Conservation (phyloP, 495 filamentous ascomycete species). For the Cercophora newfieldiana region DNA sequence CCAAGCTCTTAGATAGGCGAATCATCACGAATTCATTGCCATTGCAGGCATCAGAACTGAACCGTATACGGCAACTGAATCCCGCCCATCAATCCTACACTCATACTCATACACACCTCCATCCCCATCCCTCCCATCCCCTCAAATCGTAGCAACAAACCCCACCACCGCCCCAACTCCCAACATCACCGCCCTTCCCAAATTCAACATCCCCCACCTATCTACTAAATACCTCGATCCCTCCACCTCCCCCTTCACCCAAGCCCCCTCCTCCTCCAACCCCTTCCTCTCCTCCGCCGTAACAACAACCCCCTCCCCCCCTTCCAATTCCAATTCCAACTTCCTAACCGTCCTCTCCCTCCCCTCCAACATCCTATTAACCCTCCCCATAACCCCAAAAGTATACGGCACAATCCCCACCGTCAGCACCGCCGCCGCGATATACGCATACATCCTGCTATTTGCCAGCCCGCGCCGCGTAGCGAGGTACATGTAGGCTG, state of each 20-base stretch:
- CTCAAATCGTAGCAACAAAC: constrained; percentile 20
- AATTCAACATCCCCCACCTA: constrained; percentile 56
- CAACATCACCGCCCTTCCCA: constrained; percentile 44
- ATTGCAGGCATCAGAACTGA: too few species aligned
- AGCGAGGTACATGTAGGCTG: constrained; percentile 49
- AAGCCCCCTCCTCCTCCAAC: constrained; percentile 8
- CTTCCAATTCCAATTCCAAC: constrained; percentile 37
- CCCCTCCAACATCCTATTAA: constrained; percentile 43
- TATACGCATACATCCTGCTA: constrained; percentile 46
- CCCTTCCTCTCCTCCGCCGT: constrained; percentile 1
- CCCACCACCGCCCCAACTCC: constrained; percentile 19
- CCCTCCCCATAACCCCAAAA: constrained; percentile 41
- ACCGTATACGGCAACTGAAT: too few species aligned
- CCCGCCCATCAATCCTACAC: too few species aligned
- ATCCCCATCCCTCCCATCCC: neutral
- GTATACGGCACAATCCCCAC: constrained; percentile 54
- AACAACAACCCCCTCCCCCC: constrained; percentile 13
- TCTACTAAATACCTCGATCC: constrained; percentile 49
- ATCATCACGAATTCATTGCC: too few species aligned
- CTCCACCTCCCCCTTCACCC: constrained; percentile 22
- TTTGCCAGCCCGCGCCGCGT: constrained; percentile 8
- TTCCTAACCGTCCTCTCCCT: constrained; percentile 42
- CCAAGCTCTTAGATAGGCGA: too few species aligned
- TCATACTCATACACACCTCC: neutral
- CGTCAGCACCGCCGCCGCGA: constrained; percentile 42